A percentile compares a stretch with the other conserved stretches of the same genome.
Evolutionary conservation across 352 stramenopile species (phyloP).

Genomic region (Phytophthora hybrid): DNA sequence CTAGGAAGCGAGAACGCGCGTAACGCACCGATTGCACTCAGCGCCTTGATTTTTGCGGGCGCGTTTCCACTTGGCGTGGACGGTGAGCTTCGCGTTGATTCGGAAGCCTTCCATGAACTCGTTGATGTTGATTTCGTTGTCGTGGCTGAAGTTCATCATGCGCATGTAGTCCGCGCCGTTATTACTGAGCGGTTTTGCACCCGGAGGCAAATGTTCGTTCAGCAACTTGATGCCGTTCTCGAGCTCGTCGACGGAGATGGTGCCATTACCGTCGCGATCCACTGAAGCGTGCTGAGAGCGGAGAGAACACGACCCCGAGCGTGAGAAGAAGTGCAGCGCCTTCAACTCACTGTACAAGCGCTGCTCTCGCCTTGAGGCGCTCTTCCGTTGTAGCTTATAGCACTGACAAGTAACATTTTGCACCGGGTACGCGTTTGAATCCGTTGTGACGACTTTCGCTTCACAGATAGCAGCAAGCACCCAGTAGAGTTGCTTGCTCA

Average conservation of each 20-base stretch:
- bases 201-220: conserved; percentile 77
- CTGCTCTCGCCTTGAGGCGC: conserved; percentile 76
- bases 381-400: too few relatives aligned
- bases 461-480: too few relatives aligned
- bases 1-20: conserved; percentile 44
- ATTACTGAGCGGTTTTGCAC: conserved; percentile 75
- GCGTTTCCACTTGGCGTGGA: conserved; percentile 89
- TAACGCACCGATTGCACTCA: conserved; percentile 81
- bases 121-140: conserved; percentile 92
- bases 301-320: conserved; percentile 48
- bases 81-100: conserved; percentile 87
- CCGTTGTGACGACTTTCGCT: too few relatives aligned
- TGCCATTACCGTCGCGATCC: conserved; percentile 85
- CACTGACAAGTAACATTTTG: too few relatives aligned
- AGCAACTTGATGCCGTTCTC: conserved; percentile 83
- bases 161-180: conserved; percentile 82
- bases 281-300: conserved; percentile 41
- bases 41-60: conserved; percentile 86
- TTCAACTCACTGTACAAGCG: conserved; percentile 90
- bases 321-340: conserved; percentile 61
- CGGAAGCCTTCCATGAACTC: conserved; percentile 92
- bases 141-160: conserved; percentile 88
- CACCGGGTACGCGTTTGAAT: too few relatives aligned
- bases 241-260: conserved; percentile 84
- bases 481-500: too few relatives aligned